Conservation (phyloP, 495 filamentous ascomycete species). For the Lasiosphaeria ovina region DNA sequence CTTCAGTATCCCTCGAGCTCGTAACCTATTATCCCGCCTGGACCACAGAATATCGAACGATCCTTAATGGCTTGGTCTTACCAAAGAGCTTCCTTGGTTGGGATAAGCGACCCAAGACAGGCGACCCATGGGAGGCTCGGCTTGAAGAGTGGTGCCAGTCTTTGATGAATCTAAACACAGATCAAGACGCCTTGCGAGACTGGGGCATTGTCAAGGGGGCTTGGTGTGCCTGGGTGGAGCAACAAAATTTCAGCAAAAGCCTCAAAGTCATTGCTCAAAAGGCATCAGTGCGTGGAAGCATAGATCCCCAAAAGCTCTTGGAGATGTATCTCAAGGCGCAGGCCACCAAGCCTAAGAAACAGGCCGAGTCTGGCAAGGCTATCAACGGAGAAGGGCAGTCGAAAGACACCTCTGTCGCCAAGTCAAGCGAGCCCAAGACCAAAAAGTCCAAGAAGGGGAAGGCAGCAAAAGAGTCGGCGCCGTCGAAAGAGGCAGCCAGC, state of each 20-base stretch:
- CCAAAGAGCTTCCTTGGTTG: conserved; percentile 12
- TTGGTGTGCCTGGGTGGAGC: conserved; percentile 25
- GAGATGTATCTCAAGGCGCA: conserved; percentile 2
- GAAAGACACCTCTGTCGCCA: not conserved
- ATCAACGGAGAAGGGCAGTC: not conserved
- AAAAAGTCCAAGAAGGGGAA: not conserved
- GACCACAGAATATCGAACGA: not conserved
- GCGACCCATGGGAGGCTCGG: conserved; percentile 14
- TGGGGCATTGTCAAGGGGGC: conserved; percentile 15
- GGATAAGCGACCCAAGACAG: not conserved
- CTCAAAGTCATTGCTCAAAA: not conserved
- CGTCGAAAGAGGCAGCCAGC: not conserved
- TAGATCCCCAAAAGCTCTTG: conserved; percentile 6
- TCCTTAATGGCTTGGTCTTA: conserved; percentile 11
- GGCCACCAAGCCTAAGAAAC: not conserved
- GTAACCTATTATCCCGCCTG: not conserved
- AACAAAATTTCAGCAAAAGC: conserved; percentile 1
- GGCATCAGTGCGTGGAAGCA: not conserved
- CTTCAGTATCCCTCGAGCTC: conserved; percentile 3
- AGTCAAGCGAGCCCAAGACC: not conserved
- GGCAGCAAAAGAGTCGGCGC: not conserved
- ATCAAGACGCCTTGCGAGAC: conserved; percentile 13
- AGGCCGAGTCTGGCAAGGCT: not conserved
- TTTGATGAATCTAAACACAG: conserved; percentile 21
- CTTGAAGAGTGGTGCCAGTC: conserved; percentile 21